Percentiles rank a stretch among this genome's conserved stretches.
Evolutionary conservation across 352 stramenopile genomes (phyloP).

Genomic region (Pythium grandisporangium): DNA sequence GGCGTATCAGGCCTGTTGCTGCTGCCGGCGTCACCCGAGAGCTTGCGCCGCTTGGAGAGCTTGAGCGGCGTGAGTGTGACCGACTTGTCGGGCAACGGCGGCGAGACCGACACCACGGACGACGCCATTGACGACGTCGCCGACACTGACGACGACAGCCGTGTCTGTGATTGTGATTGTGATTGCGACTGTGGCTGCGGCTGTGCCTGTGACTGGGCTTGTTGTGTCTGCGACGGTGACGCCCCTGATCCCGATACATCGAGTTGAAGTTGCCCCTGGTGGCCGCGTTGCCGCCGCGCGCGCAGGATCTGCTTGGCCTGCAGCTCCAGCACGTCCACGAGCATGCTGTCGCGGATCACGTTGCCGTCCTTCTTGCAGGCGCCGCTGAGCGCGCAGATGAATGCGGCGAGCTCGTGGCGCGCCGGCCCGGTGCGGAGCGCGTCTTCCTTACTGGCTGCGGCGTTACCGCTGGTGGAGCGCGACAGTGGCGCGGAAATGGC

Average conservation of each 20-base stretch:
- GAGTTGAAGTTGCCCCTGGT: no score
- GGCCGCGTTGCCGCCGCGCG: constrained; percentile 19
- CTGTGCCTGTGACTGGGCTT: no score
- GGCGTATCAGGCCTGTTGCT: constrained; percentile 7
- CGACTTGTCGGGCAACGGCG: constrained; percentile 2
- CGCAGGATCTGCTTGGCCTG: constrained; percentile 44
- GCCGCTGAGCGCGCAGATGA: constrained; percentile 47
- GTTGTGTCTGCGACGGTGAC: no score
- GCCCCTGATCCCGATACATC: constrained; percentile 6
- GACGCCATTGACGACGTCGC: constrained; percentile 7
- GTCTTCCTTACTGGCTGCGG: constrained; percentile 7
- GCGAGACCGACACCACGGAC: constrained; percentile 4
- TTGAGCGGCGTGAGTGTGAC: constrained; percentile 6
- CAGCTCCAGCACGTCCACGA: constrained; percentile 55
- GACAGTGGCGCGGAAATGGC: constrained; percentile 8
- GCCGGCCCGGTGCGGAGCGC: no score
- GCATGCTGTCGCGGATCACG: constrained; percentile 52
- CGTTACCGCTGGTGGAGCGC: constrained; percentile 6
- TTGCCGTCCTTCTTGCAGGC: constrained; percentile 51
- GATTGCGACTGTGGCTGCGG: no score
- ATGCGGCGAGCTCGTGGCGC: constrained; percentile 10
- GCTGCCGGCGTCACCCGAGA: not conserved
- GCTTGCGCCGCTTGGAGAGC: constrained; percentile 14
- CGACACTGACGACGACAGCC: not conserved
- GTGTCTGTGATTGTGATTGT: constrained; percentile 5